Evolutionary conservation across 768 basidiomycete genomes (phyloP).

Genomic region (Boletus rubropictus): DNA sequence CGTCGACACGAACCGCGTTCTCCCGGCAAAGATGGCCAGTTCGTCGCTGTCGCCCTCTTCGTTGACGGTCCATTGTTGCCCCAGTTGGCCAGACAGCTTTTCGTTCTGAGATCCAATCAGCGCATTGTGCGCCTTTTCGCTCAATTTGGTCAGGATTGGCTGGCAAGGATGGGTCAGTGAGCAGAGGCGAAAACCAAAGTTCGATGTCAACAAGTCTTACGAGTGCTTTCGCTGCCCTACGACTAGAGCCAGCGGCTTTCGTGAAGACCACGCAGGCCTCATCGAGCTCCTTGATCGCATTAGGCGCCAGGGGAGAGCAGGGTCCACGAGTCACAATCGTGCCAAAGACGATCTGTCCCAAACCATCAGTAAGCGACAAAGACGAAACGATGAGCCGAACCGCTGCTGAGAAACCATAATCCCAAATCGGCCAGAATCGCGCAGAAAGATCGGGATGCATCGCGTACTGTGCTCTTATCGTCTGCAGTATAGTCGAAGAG

Average conservation of each 20-base stretch:
- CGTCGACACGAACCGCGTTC: constrained; percentile 54
- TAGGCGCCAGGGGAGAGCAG: constrained; percentile 56
- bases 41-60: constrained; percentile 55
- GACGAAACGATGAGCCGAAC: constrained; percentile 25
- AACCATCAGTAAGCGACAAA: not conserved
- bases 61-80: constrained; percentile 48
- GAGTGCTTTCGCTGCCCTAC: constrained; percentile 59
- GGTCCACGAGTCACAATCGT: constrained; percentile 74
- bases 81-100: constrained; percentile 23
- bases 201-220: constrained; percentile 34
- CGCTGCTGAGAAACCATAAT: constrained; percentile 51
- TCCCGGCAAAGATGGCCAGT: constrained; percentile 63
- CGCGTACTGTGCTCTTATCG: constrained; percentile 43
- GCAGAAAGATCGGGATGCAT: constrained; percentile 43
- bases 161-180: constrained; percentile 5
- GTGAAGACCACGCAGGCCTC: constrained; percentile 62
- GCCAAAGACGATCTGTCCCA: constrained; percentile 63
- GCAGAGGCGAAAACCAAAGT: not conserved
- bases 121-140: constrained; percentile 61
- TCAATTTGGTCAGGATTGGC: constrained; percentile 56
- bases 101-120: constrained; percentile 40
- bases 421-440: constrained; percentile 62
- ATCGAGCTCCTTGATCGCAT: constrained; percentile 66
- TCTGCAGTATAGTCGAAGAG: constrained; percentile 51
- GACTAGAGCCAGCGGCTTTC: constrained; percentile 52